phyloP scores from a whole-genome alignment of 805 yeast species.

The Lipomyces spencermartinsiae region DNA sequence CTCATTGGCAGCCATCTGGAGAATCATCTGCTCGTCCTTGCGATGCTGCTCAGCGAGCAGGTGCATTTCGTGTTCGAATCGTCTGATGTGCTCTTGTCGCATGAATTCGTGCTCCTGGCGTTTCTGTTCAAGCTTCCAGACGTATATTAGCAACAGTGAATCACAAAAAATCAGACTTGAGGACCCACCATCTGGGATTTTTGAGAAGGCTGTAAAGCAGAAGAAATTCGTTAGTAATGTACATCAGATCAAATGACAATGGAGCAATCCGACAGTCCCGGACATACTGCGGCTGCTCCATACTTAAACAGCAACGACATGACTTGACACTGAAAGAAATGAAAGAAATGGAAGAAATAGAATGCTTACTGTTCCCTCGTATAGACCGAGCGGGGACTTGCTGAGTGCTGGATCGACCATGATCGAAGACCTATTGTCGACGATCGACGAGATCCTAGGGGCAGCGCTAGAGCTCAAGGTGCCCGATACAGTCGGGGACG shows the following conservation, averaged over 20 bases:
- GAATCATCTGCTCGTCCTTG: constrained; percentile 40
- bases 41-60: constrained; percentile 39
- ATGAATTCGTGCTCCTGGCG: constrained; percentile 41
- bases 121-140: constrained; percentile 37
- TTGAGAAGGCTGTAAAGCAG: constrained; percentile 18
- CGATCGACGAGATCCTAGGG: constrained; percentile 3
- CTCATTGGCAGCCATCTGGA: constrained; percentile 38
- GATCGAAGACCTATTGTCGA: constrained; percentile 9
- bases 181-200: constrained; percentile 20
- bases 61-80: constrained; percentile 42
- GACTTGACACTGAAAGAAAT: background rate
- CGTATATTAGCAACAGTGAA: constrained; percentile 6
- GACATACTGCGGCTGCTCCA: background rate
- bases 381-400: constrained; percentile 23
- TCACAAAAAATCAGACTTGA: background rate
- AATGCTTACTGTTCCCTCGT: constrained; percentile 29
- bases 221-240: background rate
- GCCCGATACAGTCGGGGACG: background rate
- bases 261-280: background rate
- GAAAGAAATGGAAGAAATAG: background rate
- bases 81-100: constrained; percentile 40
- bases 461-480: background rate
- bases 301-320: background rate
- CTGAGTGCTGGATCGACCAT: constrained; percentile 29
- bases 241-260: background rate